Base-by-base conservation (phyloP, 805 yeast species). In the Nakazawaea populi region DNA sequence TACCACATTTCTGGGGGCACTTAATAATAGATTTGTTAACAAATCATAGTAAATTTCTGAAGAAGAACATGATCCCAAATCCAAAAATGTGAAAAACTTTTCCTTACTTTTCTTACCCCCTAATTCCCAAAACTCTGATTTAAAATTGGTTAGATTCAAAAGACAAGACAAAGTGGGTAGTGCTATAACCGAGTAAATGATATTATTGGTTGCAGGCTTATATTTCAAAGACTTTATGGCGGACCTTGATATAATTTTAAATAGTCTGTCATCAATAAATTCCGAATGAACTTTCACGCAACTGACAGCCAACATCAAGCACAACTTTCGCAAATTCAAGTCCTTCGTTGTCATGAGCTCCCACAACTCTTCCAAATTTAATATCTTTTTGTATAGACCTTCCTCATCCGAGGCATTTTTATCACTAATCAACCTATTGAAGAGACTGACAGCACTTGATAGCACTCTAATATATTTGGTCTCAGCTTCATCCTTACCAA, bases 401-500 rank as follows among this genome's bases (percentile, higher is more conserved):
- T 24, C 35, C 11, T 28, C 24, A 6, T 61, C 46, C 5, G 58
- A 55, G 0, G 65, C 67, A 8, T 59, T 47, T 27, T 8, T 4
- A 6, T 41, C 6, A 9, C 27, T 14, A 14, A 49, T 5, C 5
- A 52, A 5, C 36, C 34, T 46, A 27, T 18, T 44, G 18, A 47
- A 28, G 6, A 54, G 28, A 27, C 32, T 36, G 6, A 52, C 14
- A 32, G 49, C 42, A 37, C 51, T 14, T 9, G 31, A 42, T 5
- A 81, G 60, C 2, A 84, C 73, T 52, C 95, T 69, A 31, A 73
- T 71, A 60, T 82, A 87, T 61, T 87, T 88, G 18, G 81, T 66
- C 31, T 71, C 70, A 0, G 87, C 75, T 53, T 89, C 96, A 43
- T 83, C 87, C 46, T 75, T 76, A 4, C 81, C 75, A 18, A 82